Conservation (phyloP, 1,139 yeast species). For the Blastobotrys petasosporus region DNA sequence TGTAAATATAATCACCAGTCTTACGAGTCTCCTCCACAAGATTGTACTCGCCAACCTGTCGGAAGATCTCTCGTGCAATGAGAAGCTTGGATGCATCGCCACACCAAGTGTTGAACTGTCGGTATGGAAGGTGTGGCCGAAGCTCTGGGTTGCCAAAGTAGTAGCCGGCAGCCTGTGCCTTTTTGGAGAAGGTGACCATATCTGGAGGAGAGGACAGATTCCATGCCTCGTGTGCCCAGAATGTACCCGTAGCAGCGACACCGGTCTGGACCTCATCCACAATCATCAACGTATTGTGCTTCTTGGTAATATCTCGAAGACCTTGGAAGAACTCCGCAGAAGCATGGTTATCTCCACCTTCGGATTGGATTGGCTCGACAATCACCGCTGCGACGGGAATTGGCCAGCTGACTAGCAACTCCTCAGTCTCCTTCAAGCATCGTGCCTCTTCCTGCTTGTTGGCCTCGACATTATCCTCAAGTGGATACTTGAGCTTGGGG, state of each 20-base stretch:
- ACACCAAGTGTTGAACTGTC: slow-evolving; percentile 90
- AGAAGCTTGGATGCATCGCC: slow-evolving; percentile 80
- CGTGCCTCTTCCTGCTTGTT: slow-evolving; percentile 62
- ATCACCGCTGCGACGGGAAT: slow-evolving; percentile 70
- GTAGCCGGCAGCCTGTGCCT: slow-evolving; percentile 83
- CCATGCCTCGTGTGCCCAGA: slow-evolving; percentile 88
- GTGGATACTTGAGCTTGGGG: slow-evolving; percentile 70
- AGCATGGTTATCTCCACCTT: slow-evolving; percentile 86
- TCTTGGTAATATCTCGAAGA: slow-evolving; percentile 61
- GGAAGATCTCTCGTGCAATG: slow-evolving; percentile 63
- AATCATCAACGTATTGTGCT: slow-evolving; percentile 62
- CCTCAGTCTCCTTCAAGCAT: slow-evolving; percentile 56
- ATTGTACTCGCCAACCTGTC: slow-evolving; percentile 55
- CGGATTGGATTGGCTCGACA: slow-evolving; percentile 78
- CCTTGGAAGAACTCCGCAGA: slow-evolving; percentile 72
- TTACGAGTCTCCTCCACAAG: slow-evolving; percentile 49
- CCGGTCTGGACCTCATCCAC: slow-evolving; percentile 87
- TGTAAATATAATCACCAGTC: slow-evolving; percentile 60
- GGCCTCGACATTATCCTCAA: slow-evolving; percentile 48
- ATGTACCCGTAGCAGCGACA: slow-evolving; percentile 75
- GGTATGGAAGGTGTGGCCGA: slow-evolving; percentile 65
- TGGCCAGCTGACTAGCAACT: slow-evolving; percentile 50
- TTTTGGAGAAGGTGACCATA: slow-evolving; percentile 77
- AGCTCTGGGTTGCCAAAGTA: slow-evolving; percentile 66
- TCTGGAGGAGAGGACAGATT: slow-evolving; percentile 68